A percentile compares a stretch with the other conserved stretches of the same genome.
Conservation (phyloP, 257 asterid species). For the Avicennia marina region DNA sequence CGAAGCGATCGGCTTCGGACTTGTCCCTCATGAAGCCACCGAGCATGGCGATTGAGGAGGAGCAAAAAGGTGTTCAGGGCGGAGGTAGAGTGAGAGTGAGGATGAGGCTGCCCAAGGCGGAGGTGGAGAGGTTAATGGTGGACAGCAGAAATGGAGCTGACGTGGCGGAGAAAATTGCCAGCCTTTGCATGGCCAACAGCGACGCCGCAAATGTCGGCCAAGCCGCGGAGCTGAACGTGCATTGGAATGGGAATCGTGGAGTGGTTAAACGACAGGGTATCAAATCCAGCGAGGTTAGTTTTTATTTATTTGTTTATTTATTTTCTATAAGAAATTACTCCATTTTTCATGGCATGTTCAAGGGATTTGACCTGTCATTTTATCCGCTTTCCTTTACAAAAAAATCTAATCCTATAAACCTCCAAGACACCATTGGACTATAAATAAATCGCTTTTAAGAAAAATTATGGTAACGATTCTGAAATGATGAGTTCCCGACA, state of each 20-base stretch:
- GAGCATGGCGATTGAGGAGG: slow-evolving; percentile 4
- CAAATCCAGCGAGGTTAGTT: background rate
- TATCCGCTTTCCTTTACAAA: too few relatives aligned
- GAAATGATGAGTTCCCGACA: too few relatives aligned
- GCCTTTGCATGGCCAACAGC: slow-evolving; percentile 42
- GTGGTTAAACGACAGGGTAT: background rate
- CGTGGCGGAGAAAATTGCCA: slow-evolving; percentile 58
- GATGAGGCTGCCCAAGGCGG: slow-evolving; percentile 72
- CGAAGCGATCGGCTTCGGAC: slow-evolving; percentile 75
- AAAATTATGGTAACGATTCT: too few relatives aligned
- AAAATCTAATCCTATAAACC: too few relatives aligned
- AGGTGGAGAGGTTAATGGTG: slow-evolving; percentile 73
- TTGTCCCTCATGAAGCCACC: slow-evolving; percentile 56
- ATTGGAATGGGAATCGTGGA: slow-evolving; percentile 16
- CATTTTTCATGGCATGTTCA: too few relatives aligned
- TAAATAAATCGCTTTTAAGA: too few relatives aligned
- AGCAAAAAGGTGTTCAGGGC: background rate
- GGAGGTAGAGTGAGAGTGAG: slow-evolving; percentile 43
- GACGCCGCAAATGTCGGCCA: background rate
- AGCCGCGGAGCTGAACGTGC: slow-evolving; percentile 17
- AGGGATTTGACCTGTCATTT: too few relatives aligned
- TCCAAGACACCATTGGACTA: too few relatives aligned
- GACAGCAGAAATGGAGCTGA: slow-evolving; percentile 57
- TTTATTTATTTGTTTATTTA: too few relatives aligned
- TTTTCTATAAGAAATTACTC: too few relatives aligned